A percentile compares a stretch with the other conserved stretches of the same genome.
These are phyloP conservation scores for Tylopilus sp. DNA, from an alignment of 768 basidiomycete species.

Conservation along the genomic window DNA sequence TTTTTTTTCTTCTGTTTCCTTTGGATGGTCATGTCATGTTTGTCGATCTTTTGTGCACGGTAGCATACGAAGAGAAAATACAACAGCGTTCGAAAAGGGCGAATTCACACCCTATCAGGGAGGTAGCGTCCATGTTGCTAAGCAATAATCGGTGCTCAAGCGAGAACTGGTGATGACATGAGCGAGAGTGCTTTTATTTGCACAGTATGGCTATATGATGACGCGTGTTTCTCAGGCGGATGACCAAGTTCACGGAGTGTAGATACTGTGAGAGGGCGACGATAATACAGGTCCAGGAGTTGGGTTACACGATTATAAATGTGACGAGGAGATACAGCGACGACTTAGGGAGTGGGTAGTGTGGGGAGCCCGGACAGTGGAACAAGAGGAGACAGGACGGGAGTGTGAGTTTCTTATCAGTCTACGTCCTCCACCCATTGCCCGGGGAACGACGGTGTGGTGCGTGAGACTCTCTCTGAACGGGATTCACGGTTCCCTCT, in stretches of 20 bases:
- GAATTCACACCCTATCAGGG: neutral
- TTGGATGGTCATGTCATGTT: neutral
- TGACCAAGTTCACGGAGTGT: neutral
- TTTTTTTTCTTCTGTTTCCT: too few relatives aligned
- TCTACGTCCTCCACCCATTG: conserved; percentile 35
- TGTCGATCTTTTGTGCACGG: neutral
- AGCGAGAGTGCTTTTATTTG: neutral
- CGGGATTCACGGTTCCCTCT: conserved; percentile 10
- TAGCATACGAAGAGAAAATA: conserved; percentile 3
- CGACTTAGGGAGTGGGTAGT: conserved; percentile 8
- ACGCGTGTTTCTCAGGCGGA: neutral
- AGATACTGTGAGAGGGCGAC: neutral
- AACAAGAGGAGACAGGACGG: conserved; percentile 1
- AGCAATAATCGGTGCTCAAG: neutral
- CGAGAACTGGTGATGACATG: neutral
- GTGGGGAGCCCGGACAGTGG: neutral
- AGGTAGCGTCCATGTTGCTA: neutral
- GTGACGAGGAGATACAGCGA: conserved; percentile 11
- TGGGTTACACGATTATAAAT: conserved; percentile 22
- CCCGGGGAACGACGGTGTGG: conserved; percentile 29
- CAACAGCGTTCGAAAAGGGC: neutral
- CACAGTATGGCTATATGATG: neutral
- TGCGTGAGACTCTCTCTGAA: conserved; percentile 7
- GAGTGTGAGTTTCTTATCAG: conserved; percentile 8
- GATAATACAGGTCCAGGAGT: conserved; percentile 6